These are phyloP conservation scores for Rhododendron vialii DNA, from an alignment of 148 eudicot species.

Conservation along the genomic window DNA sequence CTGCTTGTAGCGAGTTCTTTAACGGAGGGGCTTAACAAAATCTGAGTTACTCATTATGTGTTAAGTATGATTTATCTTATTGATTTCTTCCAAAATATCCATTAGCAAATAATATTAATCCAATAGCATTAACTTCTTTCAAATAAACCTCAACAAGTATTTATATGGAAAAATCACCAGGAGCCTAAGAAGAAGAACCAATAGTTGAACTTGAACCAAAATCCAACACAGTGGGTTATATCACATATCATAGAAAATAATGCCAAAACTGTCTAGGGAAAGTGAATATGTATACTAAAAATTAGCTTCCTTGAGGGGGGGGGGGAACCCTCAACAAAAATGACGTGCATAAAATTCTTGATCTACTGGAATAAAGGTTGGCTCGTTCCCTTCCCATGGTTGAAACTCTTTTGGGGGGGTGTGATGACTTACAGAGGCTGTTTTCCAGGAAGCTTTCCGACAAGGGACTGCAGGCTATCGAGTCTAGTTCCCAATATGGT, in stretches of 20 bases:
- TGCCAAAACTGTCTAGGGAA: not conserved
- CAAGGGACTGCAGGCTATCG: constrained; percentile 68
- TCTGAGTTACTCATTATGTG: not conserved
- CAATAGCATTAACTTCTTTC: not conserved
- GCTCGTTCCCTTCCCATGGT: not conserved
- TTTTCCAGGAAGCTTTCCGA: constrained; percentile 64
- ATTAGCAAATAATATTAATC: not conserved
- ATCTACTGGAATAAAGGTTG: not conserved
- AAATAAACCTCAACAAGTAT: not conserved
- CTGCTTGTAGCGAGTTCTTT: not conserved
- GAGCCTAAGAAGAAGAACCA: not conserved
- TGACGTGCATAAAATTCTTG: not conserved
- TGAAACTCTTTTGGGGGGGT: not conserved
- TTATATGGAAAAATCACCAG: not conserved
- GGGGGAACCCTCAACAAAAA: not conserved
- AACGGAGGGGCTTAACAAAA: not conserved
- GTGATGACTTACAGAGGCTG: constrained; percentile 55
- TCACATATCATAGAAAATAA: not conserved
- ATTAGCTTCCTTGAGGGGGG: not conserved
- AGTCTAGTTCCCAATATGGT: constrained; percentile 88
- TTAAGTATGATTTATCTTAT: not conserved
- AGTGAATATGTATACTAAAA: not conserved
- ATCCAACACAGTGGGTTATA: not conserved
- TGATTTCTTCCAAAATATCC: not conserved
- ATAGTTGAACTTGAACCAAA: not conserved